phyloP scores from a whole-genome alignment of 495 filamentous ascomycete species.

The Bathelium albidoporum region DNA sequence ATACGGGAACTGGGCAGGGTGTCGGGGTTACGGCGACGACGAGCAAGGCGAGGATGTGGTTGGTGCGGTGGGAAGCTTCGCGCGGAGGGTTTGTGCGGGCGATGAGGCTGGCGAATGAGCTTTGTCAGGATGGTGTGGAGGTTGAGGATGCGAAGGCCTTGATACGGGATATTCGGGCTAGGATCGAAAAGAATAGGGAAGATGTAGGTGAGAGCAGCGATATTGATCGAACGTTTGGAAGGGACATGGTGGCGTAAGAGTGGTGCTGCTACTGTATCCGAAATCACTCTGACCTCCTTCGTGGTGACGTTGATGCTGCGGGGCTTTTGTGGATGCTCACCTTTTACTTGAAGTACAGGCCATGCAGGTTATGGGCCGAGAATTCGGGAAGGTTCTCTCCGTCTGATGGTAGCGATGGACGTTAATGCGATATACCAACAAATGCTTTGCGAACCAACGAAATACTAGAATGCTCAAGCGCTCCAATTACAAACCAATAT shows the following conservation, averaged over 20 bases:
- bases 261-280: not conserved
- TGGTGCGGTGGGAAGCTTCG: conserved; percentile 70
- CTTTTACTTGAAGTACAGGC: not conserved
- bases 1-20: conserved; percentile 11
- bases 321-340: not conserved
- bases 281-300: not conserved
- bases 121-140: conserved; percentile 93
- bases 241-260: not conserved
- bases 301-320: not conserved
- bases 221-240: not conserved
- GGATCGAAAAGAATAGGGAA: conserved; percentile 48
- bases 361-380: not conserved
- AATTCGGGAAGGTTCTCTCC: not conserved
- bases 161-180: conserved; percentile 75
- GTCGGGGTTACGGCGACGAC: conserved; percentile 72
- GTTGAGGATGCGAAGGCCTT: conserved; percentile 97
- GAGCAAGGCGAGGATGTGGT: conserved; percentile 87
- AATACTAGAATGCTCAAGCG: not conserved
- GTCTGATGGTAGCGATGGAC: not conserved
- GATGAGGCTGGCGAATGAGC: conserved; percentile 72
- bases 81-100: conserved; percentile 63
- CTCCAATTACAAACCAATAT: not conserved
- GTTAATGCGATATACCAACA: not conserved
- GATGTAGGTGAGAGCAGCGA: conserved; percentile 9
- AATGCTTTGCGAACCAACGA: not conserved